Conservation (phyloP, 108 stramenopile genomes). For the Schizochytrium sp. region DNA sequence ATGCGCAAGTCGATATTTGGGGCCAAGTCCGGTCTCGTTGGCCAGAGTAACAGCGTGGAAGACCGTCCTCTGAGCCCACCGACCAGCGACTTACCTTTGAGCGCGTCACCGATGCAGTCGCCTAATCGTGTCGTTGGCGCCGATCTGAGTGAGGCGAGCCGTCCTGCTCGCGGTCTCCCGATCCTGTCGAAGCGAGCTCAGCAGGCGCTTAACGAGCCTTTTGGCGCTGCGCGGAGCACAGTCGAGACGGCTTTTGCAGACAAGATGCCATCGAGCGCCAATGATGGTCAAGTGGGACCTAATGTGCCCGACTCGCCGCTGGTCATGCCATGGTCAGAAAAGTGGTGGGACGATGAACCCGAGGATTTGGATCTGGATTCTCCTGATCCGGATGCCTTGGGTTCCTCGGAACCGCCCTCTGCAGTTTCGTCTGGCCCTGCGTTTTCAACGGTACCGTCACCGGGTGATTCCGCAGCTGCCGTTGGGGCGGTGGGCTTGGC, state of each 20-base stretch:
- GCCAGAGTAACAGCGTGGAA: neutral
- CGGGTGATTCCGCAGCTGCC: too few relatives aligned
- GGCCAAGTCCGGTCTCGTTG: neutral
- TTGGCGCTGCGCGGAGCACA: neutral
- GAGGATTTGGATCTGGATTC: neutral
- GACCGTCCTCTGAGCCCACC: neutral
- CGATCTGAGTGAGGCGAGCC: neutral
- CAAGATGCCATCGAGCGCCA: too few relatives aligned
- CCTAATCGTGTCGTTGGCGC: neutral
- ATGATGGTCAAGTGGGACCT: neutral
- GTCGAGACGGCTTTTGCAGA: too few relatives aligned
- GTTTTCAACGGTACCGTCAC: too few relatives aligned
- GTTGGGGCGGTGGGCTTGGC: too few relatives aligned
- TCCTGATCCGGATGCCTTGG: neutral
- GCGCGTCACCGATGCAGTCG: neutral
- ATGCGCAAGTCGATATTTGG: conserved; percentile 14
- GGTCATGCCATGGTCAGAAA: neutral
- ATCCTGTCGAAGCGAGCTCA: neutral
- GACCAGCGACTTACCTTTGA: neutral
- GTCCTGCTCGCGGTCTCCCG: neutral
- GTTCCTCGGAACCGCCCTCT: too few relatives aligned
- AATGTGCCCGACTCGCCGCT: neutral
- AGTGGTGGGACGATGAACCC: neutral
- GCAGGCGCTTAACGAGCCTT: neutral
- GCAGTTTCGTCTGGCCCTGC: too few relatives aligned